Conservation (phyloP, 768 basidiomycete species). For the Tylopilus sp. region DNA sequence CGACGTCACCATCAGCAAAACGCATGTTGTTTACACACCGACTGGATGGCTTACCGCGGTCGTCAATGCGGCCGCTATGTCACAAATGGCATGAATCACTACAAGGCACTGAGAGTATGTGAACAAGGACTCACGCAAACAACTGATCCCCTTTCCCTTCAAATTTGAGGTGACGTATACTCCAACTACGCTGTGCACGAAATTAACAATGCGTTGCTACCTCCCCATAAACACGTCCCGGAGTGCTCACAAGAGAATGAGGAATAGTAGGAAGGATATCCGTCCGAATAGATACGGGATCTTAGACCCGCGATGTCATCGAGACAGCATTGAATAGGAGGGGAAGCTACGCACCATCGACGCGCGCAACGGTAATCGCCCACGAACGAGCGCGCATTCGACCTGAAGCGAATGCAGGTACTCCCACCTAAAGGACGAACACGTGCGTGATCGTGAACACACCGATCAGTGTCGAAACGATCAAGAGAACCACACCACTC, state of each 20-base stretch:
- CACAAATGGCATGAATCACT: not conserved
- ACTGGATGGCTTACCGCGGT: constrained; percentile 4
- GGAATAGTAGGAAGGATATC: constrained; percentile 1
- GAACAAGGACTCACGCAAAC: constrained; percentile 16
- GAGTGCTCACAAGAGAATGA: constrained; percentile 13
- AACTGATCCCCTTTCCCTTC: not conserved
- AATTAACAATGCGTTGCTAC: not conserved
- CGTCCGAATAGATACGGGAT: constrained; percentile 23
- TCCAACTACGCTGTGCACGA: constrained; percentile 1
- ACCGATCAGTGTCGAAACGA: not conserved
- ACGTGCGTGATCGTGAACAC: no score
- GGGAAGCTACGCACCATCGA: constrained; percentile 16
- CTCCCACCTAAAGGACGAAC: not conserved
- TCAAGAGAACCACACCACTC: not conserved
- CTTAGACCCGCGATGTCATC: constrained; percentile 4
- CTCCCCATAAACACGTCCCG: not conserved
- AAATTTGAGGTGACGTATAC: not conserved
- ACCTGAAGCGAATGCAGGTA: constrained; percentile 7
- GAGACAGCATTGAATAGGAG: not conserved
- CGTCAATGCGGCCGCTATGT: constrained; percentile 3
- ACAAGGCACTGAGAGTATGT: not conserved
- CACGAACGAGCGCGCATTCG: constrained; percentile 15
- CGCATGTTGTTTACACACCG: no score
- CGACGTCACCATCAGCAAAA: not conserved
- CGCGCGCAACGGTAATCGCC: constrained; percentile 14